Conservation (phyloP, 345 rosid genomes). For the Iberis pinnata region DNA sequence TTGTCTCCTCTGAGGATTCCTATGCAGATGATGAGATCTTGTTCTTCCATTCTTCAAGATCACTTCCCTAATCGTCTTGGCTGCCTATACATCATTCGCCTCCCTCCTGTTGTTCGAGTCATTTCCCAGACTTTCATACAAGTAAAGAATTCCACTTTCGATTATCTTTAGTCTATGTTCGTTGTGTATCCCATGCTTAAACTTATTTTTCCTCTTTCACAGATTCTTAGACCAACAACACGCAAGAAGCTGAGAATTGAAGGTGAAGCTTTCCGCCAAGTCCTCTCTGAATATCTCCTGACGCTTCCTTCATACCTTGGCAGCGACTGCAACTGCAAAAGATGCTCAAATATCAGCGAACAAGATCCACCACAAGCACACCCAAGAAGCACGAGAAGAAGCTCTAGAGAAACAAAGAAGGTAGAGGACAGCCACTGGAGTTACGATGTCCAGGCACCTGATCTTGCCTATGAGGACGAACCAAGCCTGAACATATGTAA, state of each 20-base stretch:
- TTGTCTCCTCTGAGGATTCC: slow-evolving; percentile 77
- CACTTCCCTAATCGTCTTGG: slow-evolving; percentile 87
- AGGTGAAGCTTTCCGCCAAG: slow-evolving; percentile 54
- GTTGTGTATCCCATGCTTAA: slow-evolving; percentile 3
- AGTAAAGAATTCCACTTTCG: slow-evolving; percentile 35
- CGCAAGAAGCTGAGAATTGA: slow-evolving; percentile 76
- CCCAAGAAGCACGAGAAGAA: slow-evolving; percentile 23
- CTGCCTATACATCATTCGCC: slow-evolving; percentile 70
- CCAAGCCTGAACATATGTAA: slow-evolving; percentile 37
- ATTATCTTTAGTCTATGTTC: not conserved
- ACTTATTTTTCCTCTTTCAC: slow-evolving; percentile 16
- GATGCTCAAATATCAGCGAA: slow-evolving; percentile 40
- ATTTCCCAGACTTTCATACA: slow-evolving; percentile 80
- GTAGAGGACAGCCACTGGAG: slow-evolving; percentile 23
- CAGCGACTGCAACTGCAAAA: slow-evolving; percentile 60
- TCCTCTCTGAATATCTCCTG: slow-evolving; percentile 58
- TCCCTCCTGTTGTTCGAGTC: slow-evolving; percentile 82
- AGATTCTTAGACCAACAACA: slow-evolving; percentile 76
- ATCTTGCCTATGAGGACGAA: slow-evolving; percentile 26
- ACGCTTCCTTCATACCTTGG: slow-evolving; percentile 79
- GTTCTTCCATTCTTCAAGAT: slow-evolving; percentile 80
- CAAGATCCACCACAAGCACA: slow-evolving; percentile 12
- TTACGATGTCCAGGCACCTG: slow-evolving; percentile 27
- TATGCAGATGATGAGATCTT: slow-evolving; percentile 83
- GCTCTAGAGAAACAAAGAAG: slow-evolving; percentile 12